Evolutionary conservation across 1,284 basidiomycete genomes (phyloP), one percentile per base, ranked within the genome.

Genomic region (Pseudozyma pruni): DNA sequence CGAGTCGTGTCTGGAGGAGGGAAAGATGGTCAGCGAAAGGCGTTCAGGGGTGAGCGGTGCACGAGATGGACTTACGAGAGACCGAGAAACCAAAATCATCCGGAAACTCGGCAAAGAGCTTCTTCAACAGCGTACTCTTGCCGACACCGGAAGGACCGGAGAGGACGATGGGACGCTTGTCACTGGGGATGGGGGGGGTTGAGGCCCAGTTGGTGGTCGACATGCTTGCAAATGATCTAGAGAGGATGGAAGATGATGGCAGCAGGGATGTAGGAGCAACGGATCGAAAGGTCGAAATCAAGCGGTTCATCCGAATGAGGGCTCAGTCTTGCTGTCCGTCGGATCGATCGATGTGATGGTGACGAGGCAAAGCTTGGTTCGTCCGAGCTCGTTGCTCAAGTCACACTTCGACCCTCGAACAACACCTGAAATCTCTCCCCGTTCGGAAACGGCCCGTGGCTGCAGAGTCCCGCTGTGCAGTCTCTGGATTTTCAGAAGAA

Each of bases 61-160:
- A 49, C 55, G 48, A 58, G 51, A 56, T 51, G 41, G 56, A 85
- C 90, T 74, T 83, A 94, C 93, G 95, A 49, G 94, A 97, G 56
- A 99, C 91, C 37, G 74, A 77, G 85, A 98, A 99, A 6, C 92
- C 92, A 83, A 97, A 98, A 68, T 87, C 88, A 81, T 90, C 89
- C 5, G 93, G 94, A 76, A 87, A 89, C 41, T 93, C 90, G 29
- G 85, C 85, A 80, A 98, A 93, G 45, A 99, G 89, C 46, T 89
- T 89, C 64, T 88, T 88, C 61, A 98, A 87, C 49, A 98, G 88
- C 0, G 95, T 96, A 78, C 91, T 92, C 84, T 98, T 98, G 52
- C 95, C 95, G 2, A 94, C 91, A 20, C 95, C 95, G 1, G 92
- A 94, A 0, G 91, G 91, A 0, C 91, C 91, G 64, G 89, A 91